phyloP scores from a whole-genome alignment of 176 grass and related monocot species.

The Oropetium thomaeum region DNA sequence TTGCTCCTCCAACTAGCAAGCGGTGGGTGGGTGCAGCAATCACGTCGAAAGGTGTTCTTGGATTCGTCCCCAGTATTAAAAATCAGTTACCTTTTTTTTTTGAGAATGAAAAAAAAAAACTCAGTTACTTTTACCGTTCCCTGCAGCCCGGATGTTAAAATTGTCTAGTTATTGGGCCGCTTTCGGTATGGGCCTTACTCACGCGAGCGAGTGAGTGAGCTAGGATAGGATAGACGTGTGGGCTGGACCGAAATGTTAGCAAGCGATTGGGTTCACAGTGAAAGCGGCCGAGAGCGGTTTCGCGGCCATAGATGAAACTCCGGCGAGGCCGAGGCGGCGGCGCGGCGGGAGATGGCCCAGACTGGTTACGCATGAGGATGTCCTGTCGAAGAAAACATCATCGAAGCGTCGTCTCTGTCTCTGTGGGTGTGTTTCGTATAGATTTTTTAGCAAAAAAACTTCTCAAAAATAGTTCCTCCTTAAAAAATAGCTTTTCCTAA shows the following conservation, averaged over 20 bases:
- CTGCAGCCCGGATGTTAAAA: neutral
- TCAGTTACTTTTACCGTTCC: neutral
- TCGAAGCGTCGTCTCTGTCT: neutral
- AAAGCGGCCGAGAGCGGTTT: neutral
- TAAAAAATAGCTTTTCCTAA: too few relatives aligned
- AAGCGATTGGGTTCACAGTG: neutral
- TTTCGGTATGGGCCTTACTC: neutral
- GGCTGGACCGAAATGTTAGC: neutral
- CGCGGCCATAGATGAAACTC: neutral
- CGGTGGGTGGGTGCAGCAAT: neutral
- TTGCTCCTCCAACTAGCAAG: neutral
- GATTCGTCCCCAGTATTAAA: neutral
- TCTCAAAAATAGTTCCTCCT: too few relatives aligned
- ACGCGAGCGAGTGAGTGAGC: rapidly evolving
- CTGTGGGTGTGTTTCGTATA: too few relatives aligned
- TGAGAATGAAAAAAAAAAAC: too few relatives aligned
- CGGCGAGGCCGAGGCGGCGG: neutral
- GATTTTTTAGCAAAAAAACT: too few relatives aligned
- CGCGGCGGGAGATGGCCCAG: neutral
- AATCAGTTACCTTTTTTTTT: too few relatives aligned
- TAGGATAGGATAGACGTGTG: neutral
- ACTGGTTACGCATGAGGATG: neutral
- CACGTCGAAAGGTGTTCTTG: neutral
- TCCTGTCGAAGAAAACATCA: neutral
- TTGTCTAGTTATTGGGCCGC: neutral